Evolutionary conservation across 805 yeast species (phyloP).

Genomic region (Ogataea polymorpha): DNA sequence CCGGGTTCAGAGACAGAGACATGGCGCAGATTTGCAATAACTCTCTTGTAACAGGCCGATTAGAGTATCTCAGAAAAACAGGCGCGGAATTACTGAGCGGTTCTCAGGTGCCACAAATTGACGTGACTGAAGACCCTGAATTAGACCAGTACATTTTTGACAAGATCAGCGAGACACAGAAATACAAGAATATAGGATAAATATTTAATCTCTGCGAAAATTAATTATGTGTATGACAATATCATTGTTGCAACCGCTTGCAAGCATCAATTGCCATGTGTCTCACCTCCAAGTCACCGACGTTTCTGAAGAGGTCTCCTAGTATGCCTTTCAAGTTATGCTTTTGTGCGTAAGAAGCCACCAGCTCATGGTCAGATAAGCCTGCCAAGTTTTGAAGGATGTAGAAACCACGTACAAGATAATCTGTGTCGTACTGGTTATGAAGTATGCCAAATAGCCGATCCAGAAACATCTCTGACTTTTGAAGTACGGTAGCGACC

Average conservation of each 20-base stretch:
- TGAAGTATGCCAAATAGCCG: conserved; percentile 16
- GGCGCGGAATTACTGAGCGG: conserved; percentile 13
- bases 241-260: conserved; percentile 9
- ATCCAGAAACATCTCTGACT: conserved; percentile 21
- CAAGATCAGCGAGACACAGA: background rate
- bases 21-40: conserved; percentile 22
- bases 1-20: conserved; percentile 21
- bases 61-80: conserved; percentile 24
- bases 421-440: conserved; percentile 20
- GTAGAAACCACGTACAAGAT: conserved; percentile 24
- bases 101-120: background rate
- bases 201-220: background rate
- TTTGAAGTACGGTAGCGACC: conserved; percentile 19
- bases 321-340: conserved; percentile 6
- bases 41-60: conserved; percentile 17
- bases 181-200: conserved; percentile 1
- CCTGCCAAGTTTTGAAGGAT: conserved; percentile 18
- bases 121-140: background rate
- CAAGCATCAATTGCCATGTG: conserved; percentile 12
- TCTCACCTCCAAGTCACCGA: conserved; percentile 11
- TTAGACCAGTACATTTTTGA: conserved; percentile 13
- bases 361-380: conserved; percentile 1
- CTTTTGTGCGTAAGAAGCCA: conserved; percentile 1
- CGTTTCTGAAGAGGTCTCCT: conserved; percentile 1
- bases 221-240: conserved; percentile 5